Evolutionary conservation across 495 filamentous ascomycete species (phyloP).

Genomic region (Xylaria scruposa): DNA sequence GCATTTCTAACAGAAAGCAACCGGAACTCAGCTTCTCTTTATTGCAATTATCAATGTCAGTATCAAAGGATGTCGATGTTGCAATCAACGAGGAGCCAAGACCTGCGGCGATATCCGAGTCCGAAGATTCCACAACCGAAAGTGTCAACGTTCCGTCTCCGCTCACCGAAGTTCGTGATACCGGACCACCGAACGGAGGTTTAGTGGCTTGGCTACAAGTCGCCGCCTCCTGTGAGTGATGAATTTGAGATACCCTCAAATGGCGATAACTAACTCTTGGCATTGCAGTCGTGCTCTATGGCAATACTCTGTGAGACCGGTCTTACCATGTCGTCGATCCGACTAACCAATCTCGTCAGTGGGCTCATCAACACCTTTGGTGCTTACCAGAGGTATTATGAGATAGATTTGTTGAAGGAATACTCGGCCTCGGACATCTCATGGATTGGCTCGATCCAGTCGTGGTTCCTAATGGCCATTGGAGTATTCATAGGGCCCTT

Average conservation of each 20-base stretch:
- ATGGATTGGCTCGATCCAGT: conserved; percentile 41
- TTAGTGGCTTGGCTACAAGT: conserved; percentile 42
- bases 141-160: background rate
- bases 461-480: conserved; percentile 36
- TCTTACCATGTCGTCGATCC: background rate
- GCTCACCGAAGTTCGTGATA: conserved; percentile 3
- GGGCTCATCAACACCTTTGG: conserved; percentile 45
- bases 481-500: conserved; percentile 37
- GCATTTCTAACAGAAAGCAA: background rate
- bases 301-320: conserved; percentile 30
- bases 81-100: background rate
- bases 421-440: conserved; percentile 38
- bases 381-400: conserved; percentile 42
- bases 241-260: background rate
- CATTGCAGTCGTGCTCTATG: conserved; percentile 30
- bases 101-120: background rate
- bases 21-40: background rate
- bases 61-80: background rate
- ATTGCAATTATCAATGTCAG: background rate
- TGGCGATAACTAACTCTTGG: background rate
- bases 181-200: conserved; percentile 36
- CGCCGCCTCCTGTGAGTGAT: conserved; percentile 24
- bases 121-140: conserved; percentile 12
- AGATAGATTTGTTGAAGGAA: conserved; percentile 29
- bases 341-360: conserved; percentile 16